Evolutionary conservation across 1,284 basidiomycete species (phyloP), one percentile per base, ranked within the genome.

Genomic region (Ceratobasidium sp.): DNA sequence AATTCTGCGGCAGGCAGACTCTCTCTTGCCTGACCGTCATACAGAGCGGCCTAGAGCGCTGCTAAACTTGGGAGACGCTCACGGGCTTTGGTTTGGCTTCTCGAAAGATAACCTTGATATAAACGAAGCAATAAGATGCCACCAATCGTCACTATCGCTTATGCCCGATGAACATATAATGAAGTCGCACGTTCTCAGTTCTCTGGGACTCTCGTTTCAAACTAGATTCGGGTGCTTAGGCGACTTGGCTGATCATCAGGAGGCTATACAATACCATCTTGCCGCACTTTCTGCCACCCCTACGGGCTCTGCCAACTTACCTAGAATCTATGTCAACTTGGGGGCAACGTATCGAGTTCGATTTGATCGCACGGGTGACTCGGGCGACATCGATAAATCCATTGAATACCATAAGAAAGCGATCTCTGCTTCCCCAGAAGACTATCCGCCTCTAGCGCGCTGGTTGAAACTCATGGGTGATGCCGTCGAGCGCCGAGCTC

Each of bases 371-470:
- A 10, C 26, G 6, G 63, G 46, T 20, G 28, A 26, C 40, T 28
- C 53, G 10, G 2, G 12, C 23, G 63, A 77, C 23, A 5, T 67
- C 2, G 23, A 44, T 26, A 20, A 67, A 26, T 67, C 73, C 7
- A 53, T 77, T 7, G 40, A 51, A 53, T 67, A 15, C 40, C 40
- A 67, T 40, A 10, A 51, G 67, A 33, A 53, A 33, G 73, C 46
- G 7, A n/a, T 56, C 26, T 44, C 26, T n/a, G 10, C 20, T 10
- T 44, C 60, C 3, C 49, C 39, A 18, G 72, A 76, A 42, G 28
- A 28, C n/a, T 12, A 76, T 39, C 61, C 61, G 3, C 15, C 7
- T 15, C 42, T 28, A 40, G 18, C 61, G 20, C 28, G 26, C n/a
- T 12, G 28, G 15, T n/a, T 67, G n/a, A 18, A 18, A 12, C 42